Conservation (phyloP, 2,329 filamentous ascomycete species). For the Cladorrhinum sp. region DNA sequence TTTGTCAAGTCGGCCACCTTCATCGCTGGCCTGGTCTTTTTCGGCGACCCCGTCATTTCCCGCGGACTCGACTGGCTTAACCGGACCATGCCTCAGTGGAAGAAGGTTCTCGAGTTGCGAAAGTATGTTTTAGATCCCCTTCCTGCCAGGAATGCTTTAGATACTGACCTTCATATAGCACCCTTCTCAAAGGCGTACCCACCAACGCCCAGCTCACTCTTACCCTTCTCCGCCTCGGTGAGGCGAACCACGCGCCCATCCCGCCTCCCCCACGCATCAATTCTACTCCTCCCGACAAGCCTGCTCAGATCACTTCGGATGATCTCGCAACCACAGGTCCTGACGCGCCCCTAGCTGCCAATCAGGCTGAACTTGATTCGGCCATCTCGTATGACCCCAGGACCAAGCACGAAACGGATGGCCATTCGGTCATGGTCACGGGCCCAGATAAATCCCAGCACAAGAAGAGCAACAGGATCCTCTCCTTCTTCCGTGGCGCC, state of each 20-base stretch:
- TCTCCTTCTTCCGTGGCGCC: constrained; percentile 66
- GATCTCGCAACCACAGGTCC: constrained; percentile 50
- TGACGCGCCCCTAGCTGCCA: constrained; percentile 54
- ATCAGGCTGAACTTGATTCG: constrained; percentile 61
- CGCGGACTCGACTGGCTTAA: constrained; percentile 59
- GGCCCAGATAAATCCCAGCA: constrained; percentile 40
- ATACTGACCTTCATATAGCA: constrained; percentile 33
- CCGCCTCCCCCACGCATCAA: constrained; percentile 37
- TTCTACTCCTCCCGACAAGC: constrained; percentile 33
- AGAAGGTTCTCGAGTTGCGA: constrained; percentile 68
- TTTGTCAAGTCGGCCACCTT: constrained; percentile 65
- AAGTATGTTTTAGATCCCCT: constrained; percentile 43
- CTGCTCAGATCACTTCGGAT: constrained; percentile 40
- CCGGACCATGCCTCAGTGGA: constrained; percentile 64
- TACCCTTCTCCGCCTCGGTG: constrained; percentile 76
- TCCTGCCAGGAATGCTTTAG: constrained; percentile 14
- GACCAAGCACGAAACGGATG: constrained; percentile 34
- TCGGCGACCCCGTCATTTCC: constrained; percentile 71
- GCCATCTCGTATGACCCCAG: constrained; percentile 51
- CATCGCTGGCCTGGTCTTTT: constrained; percentile 70
- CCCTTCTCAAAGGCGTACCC: constrained; percentile 74
- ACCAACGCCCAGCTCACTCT: constrained; percentile 83
- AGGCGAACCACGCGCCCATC: constrained; percentile 75
- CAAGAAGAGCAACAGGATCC: constrained; percentile 44
- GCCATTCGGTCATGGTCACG: constrained; percentile 46